Percentiles rank a stretch among this genome's conserved stretches.
phyloP scores from a whole-genome alignment of 306 rosid genomes.

The Quercus variabilis region DNA sequence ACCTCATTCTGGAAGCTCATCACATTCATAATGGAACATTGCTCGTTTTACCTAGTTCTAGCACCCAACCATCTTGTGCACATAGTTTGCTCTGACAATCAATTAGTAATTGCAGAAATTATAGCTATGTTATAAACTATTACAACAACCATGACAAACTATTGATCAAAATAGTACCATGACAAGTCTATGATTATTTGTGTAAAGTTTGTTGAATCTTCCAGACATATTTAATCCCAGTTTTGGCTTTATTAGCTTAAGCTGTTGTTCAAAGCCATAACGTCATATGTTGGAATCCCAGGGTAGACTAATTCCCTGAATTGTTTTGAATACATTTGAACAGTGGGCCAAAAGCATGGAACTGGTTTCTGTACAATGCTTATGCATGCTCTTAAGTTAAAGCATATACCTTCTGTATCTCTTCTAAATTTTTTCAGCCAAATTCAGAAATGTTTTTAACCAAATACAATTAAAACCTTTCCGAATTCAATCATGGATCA shows the following conservation, averaged over 20 bases:
- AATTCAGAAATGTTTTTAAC: background rate
- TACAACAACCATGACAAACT: background rate
- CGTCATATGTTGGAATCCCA: background rate
- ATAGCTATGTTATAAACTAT: background rate
- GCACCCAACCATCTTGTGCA: conserved; percentile 1
- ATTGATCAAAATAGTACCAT: background rate
- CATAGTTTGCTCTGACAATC: background rate
- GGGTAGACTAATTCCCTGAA: background rate
- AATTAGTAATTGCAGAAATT: background rate
- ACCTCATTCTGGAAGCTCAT: background rate
- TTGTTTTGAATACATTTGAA: background rate
- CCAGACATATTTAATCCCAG: background rate
- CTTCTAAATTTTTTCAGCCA: background rate
- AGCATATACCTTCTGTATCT: background rate
- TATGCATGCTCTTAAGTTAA: background rate
- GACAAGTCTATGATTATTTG: background rate
- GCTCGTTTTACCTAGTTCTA: background rate
- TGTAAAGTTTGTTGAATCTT: background rate
- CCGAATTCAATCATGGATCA: background rate
- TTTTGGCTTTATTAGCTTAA: background rate
- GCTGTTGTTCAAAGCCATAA: background rate
- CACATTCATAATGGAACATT: background rate
- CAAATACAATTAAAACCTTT: background rate
- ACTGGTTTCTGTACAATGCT: background rate
- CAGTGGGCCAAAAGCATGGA: background rate